Evolutionary conservation across 129 eudicot genomes (phyloP).

Genomic region (Artemisia tridentata): DNA sequence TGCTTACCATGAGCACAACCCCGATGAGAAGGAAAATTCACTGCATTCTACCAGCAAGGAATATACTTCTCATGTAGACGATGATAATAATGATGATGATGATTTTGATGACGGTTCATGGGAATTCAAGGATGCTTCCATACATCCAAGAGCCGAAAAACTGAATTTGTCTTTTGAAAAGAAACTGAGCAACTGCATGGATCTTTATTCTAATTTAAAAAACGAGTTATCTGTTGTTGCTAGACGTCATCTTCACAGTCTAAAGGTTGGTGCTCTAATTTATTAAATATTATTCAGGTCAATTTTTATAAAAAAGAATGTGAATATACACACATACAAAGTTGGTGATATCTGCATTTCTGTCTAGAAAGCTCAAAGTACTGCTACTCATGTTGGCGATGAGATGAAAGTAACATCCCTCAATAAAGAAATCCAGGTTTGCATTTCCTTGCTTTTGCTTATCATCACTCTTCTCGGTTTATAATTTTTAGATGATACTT

Average conservation of each 20-base stretch:
- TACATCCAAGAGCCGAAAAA: slow-evolving; percentile 19
- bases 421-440: slow-evolving; percentile 60
- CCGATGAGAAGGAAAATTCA: slow-evolving; percentile 26
- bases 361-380: slow-evolving; percentile 49
- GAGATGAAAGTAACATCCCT: slow-evolving; percentile 39
- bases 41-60: slow-evolving; percentile 27
- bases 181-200: slow-evolving; percentile 36
- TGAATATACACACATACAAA: slow-evolving; percentile 6
- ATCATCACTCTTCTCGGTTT: neutral
- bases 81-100: slow-evolving; percentile 29
- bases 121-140: slow-evolving; percentile 67
- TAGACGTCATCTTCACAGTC: slow-evolving; percentile 46
- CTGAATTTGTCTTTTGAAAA: slow-evolving; percentile 30
- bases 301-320: slow-evolving; percentile 12
- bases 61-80: slow-evolving; percentile 28
- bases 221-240: slow-evolving; percentile 48
- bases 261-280: slow-evolving; percentile 48
- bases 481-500: neutral
- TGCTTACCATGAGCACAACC: slow-evolving; percentile 11
- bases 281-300: slow-evolving; percentile 5
- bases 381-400: slow-evolving; percentile 41
- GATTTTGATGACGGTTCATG: slow-evolving; percentile 48
- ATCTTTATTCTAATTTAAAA: slow-evolving; percentile 55
- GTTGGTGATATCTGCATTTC: slow-evolving; percentile 16
- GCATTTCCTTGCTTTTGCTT: slow-evolving; percentile 21